Conservation (phyloP, 805 yeast species). For the Torulaspora quercuum region DNA sequence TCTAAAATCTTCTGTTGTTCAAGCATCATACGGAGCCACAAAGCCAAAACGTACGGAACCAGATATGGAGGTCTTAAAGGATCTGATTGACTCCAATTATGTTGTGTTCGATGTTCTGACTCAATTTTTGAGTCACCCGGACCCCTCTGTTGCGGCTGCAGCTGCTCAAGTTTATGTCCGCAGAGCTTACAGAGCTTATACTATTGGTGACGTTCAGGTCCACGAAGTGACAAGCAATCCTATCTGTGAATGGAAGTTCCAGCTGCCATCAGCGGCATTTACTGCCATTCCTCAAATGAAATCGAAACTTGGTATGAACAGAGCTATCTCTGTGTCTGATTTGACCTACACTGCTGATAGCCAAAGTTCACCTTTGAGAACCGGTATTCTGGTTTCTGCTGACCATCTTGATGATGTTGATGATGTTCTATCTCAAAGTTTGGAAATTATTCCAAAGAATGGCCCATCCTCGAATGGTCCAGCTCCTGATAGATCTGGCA, state of each 20-base stretch:
- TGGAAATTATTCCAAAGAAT: constrained; percentile 61
- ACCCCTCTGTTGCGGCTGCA: constrained; percentile 87
- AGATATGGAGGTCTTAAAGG: constrained; percentile 71
- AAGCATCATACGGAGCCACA: constrained; percentile 82
- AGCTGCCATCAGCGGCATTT: constrained; percentile 77
- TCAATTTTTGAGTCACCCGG: constrained; percentile 79
- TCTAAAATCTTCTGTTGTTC: constrained; percentile 84
- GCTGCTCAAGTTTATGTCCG: constrained; percentile 96
- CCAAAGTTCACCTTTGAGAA: constrained; percentile 62
- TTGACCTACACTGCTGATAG: constrained; percentile 80
- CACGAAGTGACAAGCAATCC: constrained; percentile 56
- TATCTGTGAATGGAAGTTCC: constrained; percentile 82
- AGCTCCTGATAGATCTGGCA: constrained; percentile 47
- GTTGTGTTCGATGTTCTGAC: constrained; percentile 94
- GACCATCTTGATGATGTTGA: constrained; percentile 86
- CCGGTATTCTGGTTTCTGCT: constrained; percentile 80
- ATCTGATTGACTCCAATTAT: constrained; percentile 93
- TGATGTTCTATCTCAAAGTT: constrained; percentile 69
- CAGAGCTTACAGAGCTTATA: constrained; percentile 95
- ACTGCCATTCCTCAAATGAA: constrained; percentile 59
- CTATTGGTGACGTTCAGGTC: constrained; percentile 71
- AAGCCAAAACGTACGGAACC: constrained; percentile 77
- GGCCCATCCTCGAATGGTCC: constrained; percentile 42
- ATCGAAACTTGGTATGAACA: constrained; percentile 54
- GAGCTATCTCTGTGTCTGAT: constrained; percentile 92